Percentiles rank a stretch among this genome's conserved stretches.
Evolutionary conservation across 75 land plant species (phyloP).

Genomic region (Pinus albicaulis): DNA sequence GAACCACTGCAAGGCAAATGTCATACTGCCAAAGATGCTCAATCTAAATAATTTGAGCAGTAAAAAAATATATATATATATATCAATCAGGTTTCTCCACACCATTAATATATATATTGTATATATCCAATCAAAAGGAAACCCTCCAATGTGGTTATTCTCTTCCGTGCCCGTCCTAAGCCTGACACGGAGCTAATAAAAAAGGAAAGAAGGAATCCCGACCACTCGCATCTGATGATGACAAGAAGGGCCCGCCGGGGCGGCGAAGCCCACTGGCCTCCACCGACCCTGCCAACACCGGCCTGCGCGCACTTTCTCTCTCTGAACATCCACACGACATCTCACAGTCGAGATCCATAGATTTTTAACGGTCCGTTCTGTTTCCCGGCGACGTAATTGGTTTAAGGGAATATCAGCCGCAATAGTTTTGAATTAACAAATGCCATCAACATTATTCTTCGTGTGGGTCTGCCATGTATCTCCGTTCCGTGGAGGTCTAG

Average conservation of each 20-base stretch:
- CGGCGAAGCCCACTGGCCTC: conserved; percentile 5
- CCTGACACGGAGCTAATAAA: not conserved
- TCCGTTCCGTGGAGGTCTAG: conserved; percentile 10
- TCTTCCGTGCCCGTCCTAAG: not conserved
- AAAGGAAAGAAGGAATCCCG: conserved; percentile 8
- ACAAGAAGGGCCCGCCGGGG: not conserved
- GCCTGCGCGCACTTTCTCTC: not conserved
- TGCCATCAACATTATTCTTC: not conserved
- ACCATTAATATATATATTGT: too few relatives aligned
- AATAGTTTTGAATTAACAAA: not conserved
- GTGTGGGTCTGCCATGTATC: not conserved
- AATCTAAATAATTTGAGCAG: too few relatives aligned
- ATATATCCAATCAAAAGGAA: too few relatives aligned
- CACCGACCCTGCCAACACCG: conserved; percentile 9
- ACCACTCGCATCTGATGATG: conserved; percentile 12
- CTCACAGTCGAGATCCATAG: too few relatives aligned
- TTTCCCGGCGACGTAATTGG: too few relatives aligned
- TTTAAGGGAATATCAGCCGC: not conserved
- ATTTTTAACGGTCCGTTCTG: too few relatives aligned
- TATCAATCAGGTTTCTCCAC: too few relatives aligned
- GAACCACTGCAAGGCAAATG: too few relatives aligned
- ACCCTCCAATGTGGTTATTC: conserved; percentile 1
- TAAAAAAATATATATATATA: too few relatives aligned
- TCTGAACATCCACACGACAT: not conserved
- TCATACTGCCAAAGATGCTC: too few relatives aligned